Conservation (phyloP, 192 early-diverging fungal species). For the Pecoramyces ruminantium region DNA sequence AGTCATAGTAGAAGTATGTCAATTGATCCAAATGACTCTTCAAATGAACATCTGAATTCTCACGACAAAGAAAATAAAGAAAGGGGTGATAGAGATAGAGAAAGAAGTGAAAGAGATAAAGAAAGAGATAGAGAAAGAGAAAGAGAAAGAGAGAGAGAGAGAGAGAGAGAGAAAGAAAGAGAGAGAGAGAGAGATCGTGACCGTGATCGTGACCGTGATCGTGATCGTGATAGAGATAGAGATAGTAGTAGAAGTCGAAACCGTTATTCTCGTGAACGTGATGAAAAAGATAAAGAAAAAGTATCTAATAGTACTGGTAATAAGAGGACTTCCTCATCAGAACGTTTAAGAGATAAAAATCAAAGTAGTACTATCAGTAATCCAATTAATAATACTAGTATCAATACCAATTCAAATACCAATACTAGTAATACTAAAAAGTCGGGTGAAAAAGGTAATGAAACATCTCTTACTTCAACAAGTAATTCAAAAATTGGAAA, state of each 20-base stretch:
- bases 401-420: background rate
- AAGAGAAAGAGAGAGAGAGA: background rate
- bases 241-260: background rate
- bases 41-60: background rate
- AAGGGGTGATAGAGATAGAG: background rate
- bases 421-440: background rate
- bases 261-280: background rate
- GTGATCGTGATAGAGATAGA: background rate
- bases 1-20: background rate
- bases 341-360: background rate
- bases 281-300: background rate
- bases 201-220: background rate
- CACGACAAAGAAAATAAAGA: background rate
- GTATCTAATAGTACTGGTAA: background rate
- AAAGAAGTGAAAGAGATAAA: background rate
- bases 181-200: background rate
- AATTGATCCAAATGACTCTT: background rate
- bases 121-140: background rate
- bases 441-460: no score
- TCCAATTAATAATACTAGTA: background rate
- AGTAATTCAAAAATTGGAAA: background rate
- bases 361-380: background rate
- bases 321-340: background rate
- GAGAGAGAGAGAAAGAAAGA: background rate
- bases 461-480: background rate